Base-by-base conservation (phyloP, 148 eudicot genomes). In the Amaranthus palmeri region DNA sequence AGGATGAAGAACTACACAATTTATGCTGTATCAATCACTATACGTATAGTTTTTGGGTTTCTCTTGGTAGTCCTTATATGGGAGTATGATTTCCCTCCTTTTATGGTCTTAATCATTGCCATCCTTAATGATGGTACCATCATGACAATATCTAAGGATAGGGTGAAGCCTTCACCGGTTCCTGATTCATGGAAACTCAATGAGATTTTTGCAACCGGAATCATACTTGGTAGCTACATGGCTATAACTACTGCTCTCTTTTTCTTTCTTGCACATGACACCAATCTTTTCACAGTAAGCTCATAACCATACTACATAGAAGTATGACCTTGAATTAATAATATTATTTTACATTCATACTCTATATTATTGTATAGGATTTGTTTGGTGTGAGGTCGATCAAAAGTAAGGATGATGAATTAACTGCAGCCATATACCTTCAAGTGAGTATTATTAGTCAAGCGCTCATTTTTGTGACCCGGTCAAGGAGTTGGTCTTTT, bases 1-100 rank as follows among this genome's bases (percentile, higher is more conserved):
- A 85, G 97, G 84, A 92, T 92, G 97, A 92, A 92, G 83, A 92
- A 92, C 80, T 92, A 92, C 76, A 92, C 97, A 43, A 92, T 92
- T 58, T 92, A 92, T 66, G 97, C 97, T 0, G 97, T 92, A 67
- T 83, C 97, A 8, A 89, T 92, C 81, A 92, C 97, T 25, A 90
- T 92, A 42, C 92, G 97, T 73, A 88, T 92, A 25, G 97, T 92
- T 46, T 62, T 92, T 71, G 96, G 96, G 4, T 92, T 92, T 83
- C 74, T 92, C 69, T 86, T 92, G 70, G 76, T 92, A 7, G 91
- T 86, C 40, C 80, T 92, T 6, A 84, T 92, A 50, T 92, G 97
- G 97, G 83, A 85, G 80, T 92, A 85, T 40, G 96, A 92, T 71
- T 92, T 92, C 79, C 81, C 90, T 4, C 97, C 97, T 0, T 92